phyloP scores from a whole-genome alignment of 208 protist genomes.

The Trypanosoma melophagium region DNA sequence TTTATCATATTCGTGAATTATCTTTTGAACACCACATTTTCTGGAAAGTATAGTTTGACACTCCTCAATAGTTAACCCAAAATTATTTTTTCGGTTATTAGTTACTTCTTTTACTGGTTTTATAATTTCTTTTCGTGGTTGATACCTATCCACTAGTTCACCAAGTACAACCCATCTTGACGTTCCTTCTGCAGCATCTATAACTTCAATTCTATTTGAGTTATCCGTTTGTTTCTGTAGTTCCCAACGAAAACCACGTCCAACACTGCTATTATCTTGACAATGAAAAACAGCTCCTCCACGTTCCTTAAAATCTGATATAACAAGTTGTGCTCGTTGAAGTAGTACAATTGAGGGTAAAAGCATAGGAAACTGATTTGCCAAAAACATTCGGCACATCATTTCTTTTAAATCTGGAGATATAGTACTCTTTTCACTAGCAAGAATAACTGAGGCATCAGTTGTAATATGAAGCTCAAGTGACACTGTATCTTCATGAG shows the following conservation, averaged over 20 bases:
- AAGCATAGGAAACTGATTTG: conserved; percentile 21
- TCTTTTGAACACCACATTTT: conserved; percentile 3
- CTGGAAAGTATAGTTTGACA: conserved; percentile 22
- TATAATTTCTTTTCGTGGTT: too few species aligned
- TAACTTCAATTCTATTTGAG: not conserved
- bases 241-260: conserved; percentile 20
- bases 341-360: conserved; percentile 8
- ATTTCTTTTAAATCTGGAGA: not conserved
- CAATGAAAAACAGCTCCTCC: conserved; percentile 13
- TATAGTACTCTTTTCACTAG: not conserved
- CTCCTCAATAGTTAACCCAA: conserved; percentile 16
- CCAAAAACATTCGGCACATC: conserved; percentile 18
- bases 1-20: conserved; percentile 25
- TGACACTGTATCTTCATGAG: not conserved
- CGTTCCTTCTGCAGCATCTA: conserved; percentile 10
- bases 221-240: not conserved
- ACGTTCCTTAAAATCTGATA: not conserved
- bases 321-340: conserved; percentile 4
- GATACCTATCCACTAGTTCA: conserved; percentile 10
- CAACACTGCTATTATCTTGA: not conserved
- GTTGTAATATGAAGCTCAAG: conserved; percentile 21
- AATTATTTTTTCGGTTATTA: too few species aligned
- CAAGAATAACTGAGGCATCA: conserved; percentile 16
- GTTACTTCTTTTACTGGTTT: not conserved
- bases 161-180: conserved; percentile 12